phyloP scores from a whole-genome alignment of 2,329 filamentous ascomycete genomes.

The Pseudogymnoascus verrucosus region DNA sequence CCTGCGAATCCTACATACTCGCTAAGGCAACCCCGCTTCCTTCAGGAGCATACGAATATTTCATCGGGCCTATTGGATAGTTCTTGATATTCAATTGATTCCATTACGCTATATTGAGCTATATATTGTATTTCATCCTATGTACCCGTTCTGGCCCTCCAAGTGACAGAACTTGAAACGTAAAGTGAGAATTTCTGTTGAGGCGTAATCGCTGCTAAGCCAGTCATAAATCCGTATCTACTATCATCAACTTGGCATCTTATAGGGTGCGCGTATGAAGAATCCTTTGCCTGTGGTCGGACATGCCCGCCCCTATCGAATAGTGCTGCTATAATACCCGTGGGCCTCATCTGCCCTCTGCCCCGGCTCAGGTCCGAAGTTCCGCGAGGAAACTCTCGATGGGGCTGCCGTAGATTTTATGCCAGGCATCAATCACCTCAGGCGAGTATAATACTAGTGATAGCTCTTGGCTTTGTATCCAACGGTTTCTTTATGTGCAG shows the following conservation, averaged over 20 bases:
- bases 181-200: not conserved
- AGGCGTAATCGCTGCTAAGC: not conserved
- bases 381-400: not conserved
- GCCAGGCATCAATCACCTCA: not conserved
- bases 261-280: not conserved
- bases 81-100: not conserved
- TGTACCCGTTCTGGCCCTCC: not conserved
- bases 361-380: not conserved
- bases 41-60: not conserved
- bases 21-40: not conserved
- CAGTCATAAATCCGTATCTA: not conserved
- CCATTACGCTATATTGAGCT: not conserved
- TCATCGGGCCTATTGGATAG: not conserved
- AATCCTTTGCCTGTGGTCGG: not conserved
- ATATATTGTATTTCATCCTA: not conserved
- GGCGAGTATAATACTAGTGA: not conserved
- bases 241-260: not conserved
- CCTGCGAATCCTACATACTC: not conserved
- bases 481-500: not conserved
- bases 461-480: too few species aligned
- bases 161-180: not conserved
- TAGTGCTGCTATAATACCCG: not conserved
- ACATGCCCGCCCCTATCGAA: not conserved
- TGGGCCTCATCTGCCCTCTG: not conserved
- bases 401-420: not conserved